Evolutionary conservation across 345 rosid genomes (phyloP).

Genomic region (Sisymbrium irio): DNA sequence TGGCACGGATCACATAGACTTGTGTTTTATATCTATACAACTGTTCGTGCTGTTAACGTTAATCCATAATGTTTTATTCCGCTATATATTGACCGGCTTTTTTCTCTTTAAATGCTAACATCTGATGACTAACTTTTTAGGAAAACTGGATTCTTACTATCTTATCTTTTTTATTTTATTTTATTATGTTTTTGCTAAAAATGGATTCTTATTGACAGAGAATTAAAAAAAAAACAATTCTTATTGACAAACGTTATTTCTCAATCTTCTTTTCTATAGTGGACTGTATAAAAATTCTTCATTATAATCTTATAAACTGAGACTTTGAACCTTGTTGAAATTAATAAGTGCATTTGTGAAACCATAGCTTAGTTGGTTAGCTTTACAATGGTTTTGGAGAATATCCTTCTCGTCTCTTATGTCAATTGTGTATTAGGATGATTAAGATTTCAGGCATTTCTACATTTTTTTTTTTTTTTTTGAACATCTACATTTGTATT

Average conservation of each 20-base stretch:
- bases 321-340: not conserved
- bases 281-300: not conserved
- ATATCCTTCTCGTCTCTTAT: not conserved
- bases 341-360: not conserved
- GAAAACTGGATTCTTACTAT: no score
- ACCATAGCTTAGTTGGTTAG: not conserved
- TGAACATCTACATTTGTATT: not conserved
- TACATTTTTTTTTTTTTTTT: no score
- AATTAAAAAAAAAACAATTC: no score
- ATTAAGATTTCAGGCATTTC: not conserved
- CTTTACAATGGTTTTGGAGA: not conserved
- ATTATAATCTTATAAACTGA: not conserved
- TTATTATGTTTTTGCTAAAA: no score
- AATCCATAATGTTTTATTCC: not conserved
- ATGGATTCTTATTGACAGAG: no score
- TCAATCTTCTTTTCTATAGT: not conserved
- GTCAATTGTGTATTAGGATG: not conserved
- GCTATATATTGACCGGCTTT: not conserved
- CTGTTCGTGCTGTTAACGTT: not conserved
- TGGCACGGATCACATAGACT: not conserved
- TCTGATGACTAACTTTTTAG: not conserved
- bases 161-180: no score
- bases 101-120: no score
- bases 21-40: not conserved
- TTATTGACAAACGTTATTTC: not conserved